Percentiles rank a stretch among this genome's conserved stretches.
phyloP scores from a whole-genome alignment of 2,329 filamentous ascomycete species.

The Clonostachys chloroleuca region DNA sequence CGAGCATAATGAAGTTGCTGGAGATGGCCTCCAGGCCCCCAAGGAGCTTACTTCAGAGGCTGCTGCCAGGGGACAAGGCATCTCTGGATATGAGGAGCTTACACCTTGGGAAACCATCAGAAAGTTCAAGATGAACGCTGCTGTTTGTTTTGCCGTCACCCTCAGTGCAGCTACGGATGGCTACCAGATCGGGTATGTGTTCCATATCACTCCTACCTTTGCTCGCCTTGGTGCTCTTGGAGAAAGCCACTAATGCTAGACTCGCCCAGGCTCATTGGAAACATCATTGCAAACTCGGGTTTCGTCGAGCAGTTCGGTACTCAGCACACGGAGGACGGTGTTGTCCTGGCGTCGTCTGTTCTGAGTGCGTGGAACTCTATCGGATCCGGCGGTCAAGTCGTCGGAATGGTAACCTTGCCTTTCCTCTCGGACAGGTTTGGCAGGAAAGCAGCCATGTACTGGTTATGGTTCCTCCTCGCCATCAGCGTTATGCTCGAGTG shows the following conservation, averaged over 20 bases:
- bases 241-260: neutral
- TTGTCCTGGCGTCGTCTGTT: slow-evolving; percentile 24
- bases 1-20: no score
- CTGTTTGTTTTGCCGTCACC: slow-evolving; percentile 15
- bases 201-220: neutral
- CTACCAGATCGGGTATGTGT: slow-evolving; percentile 17
- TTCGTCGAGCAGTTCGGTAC: slow-evolving; percentile 26
- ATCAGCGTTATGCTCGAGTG: slow-evolving; percentile 30
- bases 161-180: slow-evolving; percentile 19
- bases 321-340: slow-evolving; percentile 12
- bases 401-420: slow-evolving; percentile 24
- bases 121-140: slow-evolving; percentile 9
- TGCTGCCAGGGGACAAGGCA: no score
- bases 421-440: slow-evolving; percentile 18
- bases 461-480: slow-evolving; percentile 20
- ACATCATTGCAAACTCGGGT: slow-evolving; percentile 28
- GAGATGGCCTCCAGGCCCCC: no score
- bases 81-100: no score
- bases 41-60: no score
- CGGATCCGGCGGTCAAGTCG: slow-evolving; percentile 29
- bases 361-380: slow-evolving; percentile 30
- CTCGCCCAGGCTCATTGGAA: slow-evolving; percentile 20
- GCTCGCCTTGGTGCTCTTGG: neutral
- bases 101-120: no score
- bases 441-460: slow-evolving; percentile 22